Base-by-base conservation (phyloP, 257 asterid genomes). In the Forsythia suspensa region DNA sequence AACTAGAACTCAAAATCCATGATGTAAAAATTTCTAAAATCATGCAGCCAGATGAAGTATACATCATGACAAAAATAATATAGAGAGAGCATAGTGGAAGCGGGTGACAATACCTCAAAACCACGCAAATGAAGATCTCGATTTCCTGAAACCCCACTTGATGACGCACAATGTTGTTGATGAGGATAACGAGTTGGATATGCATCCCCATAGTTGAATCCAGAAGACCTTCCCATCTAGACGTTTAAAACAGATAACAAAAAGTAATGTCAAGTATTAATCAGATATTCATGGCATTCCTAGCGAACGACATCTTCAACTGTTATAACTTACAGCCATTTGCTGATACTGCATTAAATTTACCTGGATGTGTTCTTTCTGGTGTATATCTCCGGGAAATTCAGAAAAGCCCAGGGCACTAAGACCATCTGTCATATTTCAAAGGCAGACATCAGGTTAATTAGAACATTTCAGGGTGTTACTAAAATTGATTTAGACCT, bases 261-360 rank as follows among this genome's bases (percentile, higher is more conserved):
- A 36, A 57, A 77, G 9, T 76, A 67, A 72, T 82, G 74, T 70
- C 43, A 84, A 55, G 42, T 71, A 84, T 75, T 77, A 76, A 51
- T 79, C 15, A 70, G 48, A 71, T 37, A 61, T 48, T 71, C 77
- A 72, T 57, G 43, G 15, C 11, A 10, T 48, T 48, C 57, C 57
- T 48, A 2, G 46, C 78, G 76, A 43, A 80, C 18, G 37, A 51
- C 13, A 73, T 76, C 52, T 51, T 72, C 71, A 80, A 72, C 52
- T 24, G 71, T 18, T 36, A 57, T 39, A 81, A 88, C 97, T 90
- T 82, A 94, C 97, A n/a, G 94, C 84, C 72, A 89, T 84, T 75
- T 91, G 94, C 82, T 90, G 97, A 69, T 94, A 80, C 73, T 91
- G 97, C 91, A 92, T 86, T 87, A 89, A 84, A 79, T 89, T 87